Evolutionary conservation across 257 asterid species (phyloP), one percentile per base, ranked within the genome.

Genomic region (Solanum megistacrolobum): DNA sequence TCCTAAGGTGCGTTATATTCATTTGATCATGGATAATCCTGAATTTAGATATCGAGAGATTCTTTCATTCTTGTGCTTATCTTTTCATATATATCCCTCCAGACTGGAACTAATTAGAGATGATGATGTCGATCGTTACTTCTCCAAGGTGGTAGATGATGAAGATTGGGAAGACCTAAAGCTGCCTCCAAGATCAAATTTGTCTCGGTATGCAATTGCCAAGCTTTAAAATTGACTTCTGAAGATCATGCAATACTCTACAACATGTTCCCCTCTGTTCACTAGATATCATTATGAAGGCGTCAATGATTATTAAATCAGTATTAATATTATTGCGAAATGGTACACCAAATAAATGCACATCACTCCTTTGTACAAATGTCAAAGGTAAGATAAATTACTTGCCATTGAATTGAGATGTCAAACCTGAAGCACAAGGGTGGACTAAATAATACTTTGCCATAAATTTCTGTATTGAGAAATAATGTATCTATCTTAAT

Each of bases 1-100:
- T 75, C 98, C 97, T 5, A 95, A 94, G 98, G 96, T 94, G 29
- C 83, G 27, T 46, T 52, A 52, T 9, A 9, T 39, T 18, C n/a
- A 39, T 68, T 52, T 83, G 23, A n/a, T 58, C 12, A 83, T 38
- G 20, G 23, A 36, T 75, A 75, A 75, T 75, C 20, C 52, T 75
- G 83, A 36, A 75, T 16, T 29, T 75, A 75, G 55, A 11, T 75
- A 36, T 75, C 32, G 21, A 38, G 27, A 75, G 31, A 32, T 75
- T 75, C 32, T 75, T 75, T 75, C 83, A 75, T 75, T n/a, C 32
- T 35, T 38, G 52, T 38, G 18, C 58, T 75, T 14, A 2, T 68
- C 9, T 68, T 68, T 68, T 66, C 41, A 38, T 1, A 7, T 38
- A 38, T 29, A 29, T 29, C 31, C 31, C 31, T 29, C 31, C 31